Conservation (phyloP, 2,329 filamentous ascomycete species). For the Colletotrichum sublineola region DNA sequence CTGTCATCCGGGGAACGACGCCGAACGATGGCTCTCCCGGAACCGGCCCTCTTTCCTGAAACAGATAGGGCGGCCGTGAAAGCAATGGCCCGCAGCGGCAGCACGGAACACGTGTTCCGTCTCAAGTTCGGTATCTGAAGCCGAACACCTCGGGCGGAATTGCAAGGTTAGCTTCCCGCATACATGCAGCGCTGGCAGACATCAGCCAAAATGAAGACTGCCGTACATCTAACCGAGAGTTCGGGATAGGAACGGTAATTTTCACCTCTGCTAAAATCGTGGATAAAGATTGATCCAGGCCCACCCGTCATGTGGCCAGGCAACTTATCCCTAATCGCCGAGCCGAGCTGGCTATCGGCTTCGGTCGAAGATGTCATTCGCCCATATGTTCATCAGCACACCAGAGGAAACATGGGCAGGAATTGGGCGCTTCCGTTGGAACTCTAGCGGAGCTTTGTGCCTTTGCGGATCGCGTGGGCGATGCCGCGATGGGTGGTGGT, state of each 20-base stretch:
- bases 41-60: conserved; percentile 29
- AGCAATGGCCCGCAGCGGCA: not conserved
- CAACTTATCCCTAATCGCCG: conserved; percentile 10
- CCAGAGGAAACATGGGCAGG: not conserved
- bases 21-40: not conserved
- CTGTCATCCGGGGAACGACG: not conserved
- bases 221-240: not conserved
- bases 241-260: not conserved
- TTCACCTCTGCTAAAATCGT: not conserved
- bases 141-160: not conserved
- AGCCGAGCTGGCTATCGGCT: conserved; percentile 11
- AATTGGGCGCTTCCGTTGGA: not conserved
- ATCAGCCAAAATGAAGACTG: not conserved
- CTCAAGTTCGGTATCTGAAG: not conserved
- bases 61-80: not conserved
- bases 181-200: not conserved
- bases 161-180: not conserved
- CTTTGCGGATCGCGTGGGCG: not conserved
- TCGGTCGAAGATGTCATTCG: not conserved
- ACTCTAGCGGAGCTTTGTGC: not conserved
- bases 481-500: conserved; percentile 2
- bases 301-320: not conserved
- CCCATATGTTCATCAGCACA: not conserved
- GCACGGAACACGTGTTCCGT: not conserved
- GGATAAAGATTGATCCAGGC: not conserved